Percentiles rank a stretch among this genome's conserved stretches.
Evolutionary conservation across 495 filamentous ascomycete genomes (phyloP).

Genomic region (Daldinia caldariorum): DNA sequence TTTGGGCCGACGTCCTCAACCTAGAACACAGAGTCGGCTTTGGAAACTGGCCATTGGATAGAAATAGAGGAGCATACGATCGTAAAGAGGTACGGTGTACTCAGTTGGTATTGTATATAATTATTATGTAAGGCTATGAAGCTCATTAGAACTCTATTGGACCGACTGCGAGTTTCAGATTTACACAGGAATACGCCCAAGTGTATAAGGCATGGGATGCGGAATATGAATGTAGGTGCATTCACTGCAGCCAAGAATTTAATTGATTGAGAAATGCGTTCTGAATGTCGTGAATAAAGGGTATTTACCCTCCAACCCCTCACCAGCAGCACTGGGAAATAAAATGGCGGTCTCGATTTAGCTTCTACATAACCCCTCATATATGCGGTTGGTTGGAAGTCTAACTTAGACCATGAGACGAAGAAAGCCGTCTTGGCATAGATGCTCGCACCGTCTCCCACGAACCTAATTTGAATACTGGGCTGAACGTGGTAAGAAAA

Average conservation of each 20-base stretch:
- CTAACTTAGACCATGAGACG: no score
- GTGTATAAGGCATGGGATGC: conserved; percentile 10
- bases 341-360: conserved; percentile 21
- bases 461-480: conserved; percentile 27
- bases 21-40: neutral
- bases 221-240: neutral
- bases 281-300: neutral
- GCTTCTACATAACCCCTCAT: conserved; percentile 21
- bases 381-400: conserved; percentile 28
- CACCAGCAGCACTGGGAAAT: conserved; percentile 1
- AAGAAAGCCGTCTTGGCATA: conserved; percentile 14
- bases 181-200: neutral
- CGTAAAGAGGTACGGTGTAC: no score
- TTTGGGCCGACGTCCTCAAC: neutral
- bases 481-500: conserved; percentile 34
- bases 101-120: no score
- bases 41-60: neutral
- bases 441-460: conserved; percentile 28
- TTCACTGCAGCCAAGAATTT: conserved; percentile 22
- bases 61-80: neutral
- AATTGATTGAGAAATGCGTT: conserved; percentile 28
- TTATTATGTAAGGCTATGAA: neutral
- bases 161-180: neutral
- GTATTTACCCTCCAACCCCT: conserved; percentile 3
- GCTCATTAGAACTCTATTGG: neutral